These are phyloP conservation scores for Metschnikowia chrysomelidarum DNA, from an alignment of 805 yeast species.

Conservation along the genomic window DNA sequence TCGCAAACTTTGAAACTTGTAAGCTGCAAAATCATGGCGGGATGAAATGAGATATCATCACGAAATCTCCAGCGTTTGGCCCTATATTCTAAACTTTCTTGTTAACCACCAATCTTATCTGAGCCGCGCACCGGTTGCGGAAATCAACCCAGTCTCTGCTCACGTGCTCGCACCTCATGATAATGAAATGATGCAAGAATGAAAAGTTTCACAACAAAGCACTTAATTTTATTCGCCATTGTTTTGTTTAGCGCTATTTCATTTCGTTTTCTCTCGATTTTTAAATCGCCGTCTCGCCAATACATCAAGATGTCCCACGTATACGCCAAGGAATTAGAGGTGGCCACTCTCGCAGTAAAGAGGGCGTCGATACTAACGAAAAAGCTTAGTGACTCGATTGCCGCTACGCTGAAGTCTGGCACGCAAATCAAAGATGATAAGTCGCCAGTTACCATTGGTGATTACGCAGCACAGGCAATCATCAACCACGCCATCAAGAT, in stretches of 20 bases:
- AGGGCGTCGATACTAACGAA: slow-evolving; percentile 79
- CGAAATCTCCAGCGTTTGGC: too few relatives aligned
- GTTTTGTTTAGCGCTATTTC: slow-evolving; percentile 8
- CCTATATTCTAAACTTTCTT: too few relatives aligned
- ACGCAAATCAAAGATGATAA: slow-evolving; percentile 79
- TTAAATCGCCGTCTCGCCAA: not conserved
- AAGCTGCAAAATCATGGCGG: too few relatives aligned
- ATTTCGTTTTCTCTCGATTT: slow-evolving; percentile 1
- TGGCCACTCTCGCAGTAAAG: slow-evolving; percentile 88
- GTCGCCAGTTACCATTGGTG: slow-evolving; percentile 96
- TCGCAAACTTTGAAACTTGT: too few relatives aligned
- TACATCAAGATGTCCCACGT: slow-evolving; percentile 21
- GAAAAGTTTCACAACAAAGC: slow-evolving; percentile 2
- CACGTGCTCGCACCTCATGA: slow-evolving; percentile 23
- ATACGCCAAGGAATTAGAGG: slow-evolving; percentile 63
- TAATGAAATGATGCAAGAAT: slow-evolving; percentile 4
- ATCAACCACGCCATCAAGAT: slow-evolving; percentile 77
- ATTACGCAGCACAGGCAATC: slow-evolving; percentile 93
- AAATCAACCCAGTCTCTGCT: too few relatives aligned
- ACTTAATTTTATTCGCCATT: slow-evolving; percentile 3
- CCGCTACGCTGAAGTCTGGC: slow-evolving; percentile 45
- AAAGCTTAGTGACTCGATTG: slow-evolving; percentile 55
- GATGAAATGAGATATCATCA: too few relatives aligned
- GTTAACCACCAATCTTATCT: too few relatives aligned
- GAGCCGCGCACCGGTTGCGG: too few relatives aligned